These are phyloP conservation scores for Prunus armeniaca DNA, from an alignment of 306 rosid species.

Conservation along the genomic window DNA sequence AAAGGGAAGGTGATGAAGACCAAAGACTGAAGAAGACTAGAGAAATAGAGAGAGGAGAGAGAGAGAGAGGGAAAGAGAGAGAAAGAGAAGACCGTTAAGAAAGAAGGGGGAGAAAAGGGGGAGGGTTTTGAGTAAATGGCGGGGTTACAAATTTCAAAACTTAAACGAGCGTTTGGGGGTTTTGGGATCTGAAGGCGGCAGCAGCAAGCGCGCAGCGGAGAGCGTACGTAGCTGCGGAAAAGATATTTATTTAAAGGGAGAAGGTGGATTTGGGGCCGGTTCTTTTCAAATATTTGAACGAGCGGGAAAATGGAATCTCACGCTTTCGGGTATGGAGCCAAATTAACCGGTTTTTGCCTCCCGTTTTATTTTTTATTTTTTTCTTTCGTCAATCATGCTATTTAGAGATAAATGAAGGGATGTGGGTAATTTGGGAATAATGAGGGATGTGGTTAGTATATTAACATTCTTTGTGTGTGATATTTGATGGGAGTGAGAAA, in stretches of 20 bases:
- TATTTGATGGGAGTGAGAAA: too few species aligned
- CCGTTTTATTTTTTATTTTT: not conserved
- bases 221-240: not conserved
- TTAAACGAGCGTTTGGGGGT: not conserved
- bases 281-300: not conserved
- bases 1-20: not conserved
- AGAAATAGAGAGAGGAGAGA: not conserved
- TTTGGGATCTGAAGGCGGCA: slow-evolving; percentile 2
- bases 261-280: not conserved
- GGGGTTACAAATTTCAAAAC: slow-evolving; percentile 23
- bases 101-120: not conserved
- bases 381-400: not conserved
- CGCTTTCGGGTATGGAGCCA: not conserved
- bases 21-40: not conserved
- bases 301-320: not conserved
- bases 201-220: not conserved
- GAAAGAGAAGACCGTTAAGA: slow-evolving; percentile 33
- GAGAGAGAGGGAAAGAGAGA: not conserved
- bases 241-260: not conserved
- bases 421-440: too few species aligned
- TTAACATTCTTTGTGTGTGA: too few species aligned
- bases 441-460: too few species aligned
- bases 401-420: too few species aligned
- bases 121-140: slow-evolving; percentile 21
- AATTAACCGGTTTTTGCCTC: slow-evolving; percentile 8